Percentiles rank a stretch among this genome's conserved stretches.
Evolutionary conservation across 805 yeast species (phyloP).

Genomic region (Yamadazyma laniorum): DNA sequence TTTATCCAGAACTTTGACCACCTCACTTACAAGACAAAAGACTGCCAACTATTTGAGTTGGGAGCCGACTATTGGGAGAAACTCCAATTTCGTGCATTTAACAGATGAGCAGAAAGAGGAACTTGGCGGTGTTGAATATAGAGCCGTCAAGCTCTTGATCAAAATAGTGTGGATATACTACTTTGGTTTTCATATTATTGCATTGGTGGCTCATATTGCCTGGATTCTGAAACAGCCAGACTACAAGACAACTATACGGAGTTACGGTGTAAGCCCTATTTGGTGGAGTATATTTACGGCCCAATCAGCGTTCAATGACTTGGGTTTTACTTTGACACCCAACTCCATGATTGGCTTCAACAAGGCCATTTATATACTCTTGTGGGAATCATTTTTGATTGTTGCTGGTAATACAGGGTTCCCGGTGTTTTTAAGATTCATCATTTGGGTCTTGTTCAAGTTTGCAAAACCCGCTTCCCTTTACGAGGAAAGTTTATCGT

Average conservation of each 20-base stretch:
- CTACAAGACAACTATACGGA: slow-evolving; percentile 45
- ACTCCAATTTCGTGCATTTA: slow-evolving; percentile 83
- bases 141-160: slow-evolving; percentile 77
- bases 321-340: slow-evolving; percentile 80
- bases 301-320: slow-evolving; percentile 77
- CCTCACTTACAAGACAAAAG: slow-evolving; percentile 28
- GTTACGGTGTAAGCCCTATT: slow-evolving; percentile 64
- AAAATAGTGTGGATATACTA: slow-evolving; percentile 65
- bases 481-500: slow-evolving; percentile 73
- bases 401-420: slow-evolving; percentile 94
- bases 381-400: slow-evolving; percentile 66
- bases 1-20: slow-evolving; percentile 6
- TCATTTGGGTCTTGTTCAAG: slow-evolving; percentile 77
- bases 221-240: slow-evolving; percentile 50
- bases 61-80: slow-evolving; percentile 89
- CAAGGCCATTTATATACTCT: slow-evolving; percentile 59
- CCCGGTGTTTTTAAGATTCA: slow-evolving; percentile 76
- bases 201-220: slow-evolving; percentile 52
- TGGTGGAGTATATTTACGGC: slow-evolving; percentile 96
- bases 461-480: slow-evolving; percentile 63
- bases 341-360: slow-evolving; percentile 73
- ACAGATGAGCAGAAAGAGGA: slow-evolving; percentile 87
- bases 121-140: slow-evolving; percentile 94
- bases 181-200: slow-evolving; percentile 68
- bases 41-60: slow-evolving; percentile 75